phyloP scores from a whole-genome alignment of 768 basidiomycete species.

The Boletus tomentosulus region DNA sequence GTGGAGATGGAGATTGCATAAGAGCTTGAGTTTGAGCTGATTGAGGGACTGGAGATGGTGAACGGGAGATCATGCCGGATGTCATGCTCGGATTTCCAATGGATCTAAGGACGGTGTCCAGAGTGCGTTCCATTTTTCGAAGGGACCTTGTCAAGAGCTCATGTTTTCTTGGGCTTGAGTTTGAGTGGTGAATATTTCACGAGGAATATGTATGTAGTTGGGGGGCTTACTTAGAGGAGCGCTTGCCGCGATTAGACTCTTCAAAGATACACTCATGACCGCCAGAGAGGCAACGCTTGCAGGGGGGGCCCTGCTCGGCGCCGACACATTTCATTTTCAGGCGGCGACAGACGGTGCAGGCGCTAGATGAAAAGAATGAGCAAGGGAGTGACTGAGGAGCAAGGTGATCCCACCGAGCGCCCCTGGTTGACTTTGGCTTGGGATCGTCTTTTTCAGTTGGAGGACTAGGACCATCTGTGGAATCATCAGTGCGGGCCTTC shows the following conservation, averaged over 20 bases:
- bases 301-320: conserved; percentile 86
- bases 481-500: conserved; percentile 59
- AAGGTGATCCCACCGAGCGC: conserved; percentile 59
- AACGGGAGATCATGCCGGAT: conserved; percentile 77
- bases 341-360: conserved; percentile 87
- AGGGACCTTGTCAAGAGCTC: conserved; percentile 77
- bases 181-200: conserved; percentile 28
- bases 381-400: background rate
- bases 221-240: conserved; percentile 65
- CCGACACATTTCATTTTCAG: conserved; percentile 94
- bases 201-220: conserved; percentile 9
- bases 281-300: conserved; percentile 77
- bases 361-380: conserved; percentile 43
- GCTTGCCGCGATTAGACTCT: conserved; percentile 93
- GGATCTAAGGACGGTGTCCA: conserved; percentile 88
- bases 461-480: conserved; percentile 45
- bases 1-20: conserved; percentile 47
- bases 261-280: conserved; percentile 94
- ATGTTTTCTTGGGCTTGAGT: conserved; percentile 61
- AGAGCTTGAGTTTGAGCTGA: conserved; percentile 51
- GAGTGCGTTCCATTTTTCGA: conserved; percentile 86
- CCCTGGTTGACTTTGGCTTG: conserved; percentile 81
- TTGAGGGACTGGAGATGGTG: conserved; percentile 65
- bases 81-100: conserved; percentile 80
- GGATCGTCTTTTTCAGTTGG: conserved; percentile 56